Evolutionary conservation across 2,329 filamentous ascomycete species (phyloP), one percentile per base, ranked within the genome.

Genomic region (Apiospora sp.): DNA sequence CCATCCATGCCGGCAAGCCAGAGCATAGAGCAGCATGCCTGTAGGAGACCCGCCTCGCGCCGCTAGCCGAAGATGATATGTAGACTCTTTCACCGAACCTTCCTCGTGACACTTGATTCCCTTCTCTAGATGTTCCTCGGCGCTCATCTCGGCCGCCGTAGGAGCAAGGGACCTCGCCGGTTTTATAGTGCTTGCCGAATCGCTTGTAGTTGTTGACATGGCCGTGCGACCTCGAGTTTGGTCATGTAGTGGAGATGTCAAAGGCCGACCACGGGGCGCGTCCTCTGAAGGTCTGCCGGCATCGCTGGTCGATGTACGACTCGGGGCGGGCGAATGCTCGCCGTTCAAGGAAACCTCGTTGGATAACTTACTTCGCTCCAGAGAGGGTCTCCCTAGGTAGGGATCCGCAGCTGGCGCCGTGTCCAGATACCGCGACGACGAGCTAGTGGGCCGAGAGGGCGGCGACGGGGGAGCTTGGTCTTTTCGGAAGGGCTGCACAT

Each of bases 1-100:
- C 96, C 96, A 99, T 68, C 96, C 96, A 80, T 99, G 96, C 69
- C 96, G 90, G 80, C 96, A 98, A 14, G 96, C 96, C 48, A 99
- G 88, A 6, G 96, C 96, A 82, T 98, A 99, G 44, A 98, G 87
- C 16, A 99, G 89, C 96, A 99, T 99, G 30, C 93, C 96, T 0
- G 96, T 98, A 0, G 96, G 94, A 72, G 97, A 90, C 67, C 94
- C 94, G 72, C 94, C 92, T 77, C 92, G 91, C 0, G 96, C 96
- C 4, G 96, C 96, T 73, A 97, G 90, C 46, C 96, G 93, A 64
- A 99, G 88, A 80, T 99, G 96, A 80, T 98, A 99, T 0, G 96
- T 98, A 0, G 96, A 98, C 82, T 98, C 95, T 75, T 95, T 95
- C 43, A 98, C 86, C 14, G 93, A 92, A 24, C 96, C 96, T 67